phyloP scores from a whole-genome alignment of 495 filamentous ascomycete genomes.

The Penicillium arizonense region DNA sequence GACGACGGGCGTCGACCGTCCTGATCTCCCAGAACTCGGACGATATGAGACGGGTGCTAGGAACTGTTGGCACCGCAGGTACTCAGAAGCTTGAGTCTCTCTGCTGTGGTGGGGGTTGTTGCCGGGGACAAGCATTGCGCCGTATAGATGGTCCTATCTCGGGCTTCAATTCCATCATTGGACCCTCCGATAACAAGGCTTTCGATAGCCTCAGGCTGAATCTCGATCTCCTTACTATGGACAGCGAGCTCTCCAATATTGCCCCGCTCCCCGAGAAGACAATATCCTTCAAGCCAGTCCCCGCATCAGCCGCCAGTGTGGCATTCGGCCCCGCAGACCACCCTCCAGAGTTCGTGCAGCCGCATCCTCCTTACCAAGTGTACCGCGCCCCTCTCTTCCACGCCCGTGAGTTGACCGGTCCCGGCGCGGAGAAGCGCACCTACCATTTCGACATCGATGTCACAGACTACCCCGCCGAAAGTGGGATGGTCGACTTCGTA shows the following conservation, averaged over 20 bases:
- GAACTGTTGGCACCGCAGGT: constrained; percentile 40
- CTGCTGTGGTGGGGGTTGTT: constrained; percentile 95
- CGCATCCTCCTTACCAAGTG: constrained; percentile 91
- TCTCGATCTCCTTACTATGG: constrained; percentile 66
- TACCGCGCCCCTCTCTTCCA: constrained; percentile 79
- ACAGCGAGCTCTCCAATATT: constrained; percentile 66
- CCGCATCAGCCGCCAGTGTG: constrained; percentile 34
- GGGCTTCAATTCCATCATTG: constrained; percentile 51
- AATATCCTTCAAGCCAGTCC: constrained; percentile 58
- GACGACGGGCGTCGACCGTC: constrained; percentile 77
- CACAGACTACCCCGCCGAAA: constrained; percentile 87
- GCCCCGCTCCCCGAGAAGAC: constrained; percentile 71
- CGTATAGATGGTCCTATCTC: constrained; percentile 44
- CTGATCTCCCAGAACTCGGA: constrained; percentile 73
- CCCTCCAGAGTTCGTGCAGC: constrained; percentile 87
- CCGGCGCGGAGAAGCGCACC: constrained; percentile 94
- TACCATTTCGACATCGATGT: constrained; percentile 97
- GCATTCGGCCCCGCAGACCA: constrained; percentile 47
- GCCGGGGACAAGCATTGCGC: constrained; percentile 62
- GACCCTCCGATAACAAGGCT: constrained; percentile 78
- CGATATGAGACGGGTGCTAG: constrained; percentile 66
- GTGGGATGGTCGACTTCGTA: constrained; percentile 83
- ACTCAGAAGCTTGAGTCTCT: constrained; percentile 57
- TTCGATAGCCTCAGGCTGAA: constrained; percentile 75
- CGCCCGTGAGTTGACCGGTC: constrained; percentile 80